phyloP scores from a whole-genome alignment of 73 alveolate species.

The Stentor coeruleus region DNA sequence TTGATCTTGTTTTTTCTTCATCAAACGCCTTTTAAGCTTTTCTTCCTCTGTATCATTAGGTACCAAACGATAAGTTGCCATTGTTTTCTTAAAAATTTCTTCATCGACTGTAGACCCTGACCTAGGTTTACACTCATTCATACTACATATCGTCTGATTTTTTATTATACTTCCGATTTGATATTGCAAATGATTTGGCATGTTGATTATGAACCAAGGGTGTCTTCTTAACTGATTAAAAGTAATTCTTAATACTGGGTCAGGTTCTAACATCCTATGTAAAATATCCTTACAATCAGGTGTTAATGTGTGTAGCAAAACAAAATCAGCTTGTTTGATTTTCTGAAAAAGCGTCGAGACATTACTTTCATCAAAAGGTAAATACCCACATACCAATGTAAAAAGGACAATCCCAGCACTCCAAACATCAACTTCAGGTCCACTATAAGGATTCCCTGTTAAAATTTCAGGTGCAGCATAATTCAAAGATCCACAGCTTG shows the following conservation, averaged over 20 bases:
- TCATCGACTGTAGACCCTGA: background rate
- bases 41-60: background rate
- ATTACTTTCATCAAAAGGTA: conserved; percentile 93
- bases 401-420: conserved; percentile 87
- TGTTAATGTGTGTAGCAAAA: conserved; percentile 43
- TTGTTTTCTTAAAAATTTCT: background rate
- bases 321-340: conserved; percentile 52
- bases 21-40: background rate
- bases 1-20: conserved; percentile 13
- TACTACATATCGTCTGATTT: background rate
- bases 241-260: conserved; percentile 73
- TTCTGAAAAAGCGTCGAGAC: conserved; percentile 62
- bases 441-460: conserved; percentile 54
- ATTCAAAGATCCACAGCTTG: conserved; percentile 93
- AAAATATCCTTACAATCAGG: conserved; percentile 82
- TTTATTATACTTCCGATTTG: background rate
- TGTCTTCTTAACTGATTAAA: conserved; percentile 64
- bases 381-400: conserved; percentile 86
- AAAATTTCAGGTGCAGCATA: conserved; percentile 94
- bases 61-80: background rate
- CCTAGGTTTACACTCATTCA: background rate
- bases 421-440: conserved; percentile 61
- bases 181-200: conserved; percentile 32
- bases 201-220: conserved; percentile 50
- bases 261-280: conserved; percentile 78